Evolutionary conservation across 257 asterid genomes (phyloP), one percentile per base, ranked within the genome.

Genomic region (Solanum rostratum): DNA sequence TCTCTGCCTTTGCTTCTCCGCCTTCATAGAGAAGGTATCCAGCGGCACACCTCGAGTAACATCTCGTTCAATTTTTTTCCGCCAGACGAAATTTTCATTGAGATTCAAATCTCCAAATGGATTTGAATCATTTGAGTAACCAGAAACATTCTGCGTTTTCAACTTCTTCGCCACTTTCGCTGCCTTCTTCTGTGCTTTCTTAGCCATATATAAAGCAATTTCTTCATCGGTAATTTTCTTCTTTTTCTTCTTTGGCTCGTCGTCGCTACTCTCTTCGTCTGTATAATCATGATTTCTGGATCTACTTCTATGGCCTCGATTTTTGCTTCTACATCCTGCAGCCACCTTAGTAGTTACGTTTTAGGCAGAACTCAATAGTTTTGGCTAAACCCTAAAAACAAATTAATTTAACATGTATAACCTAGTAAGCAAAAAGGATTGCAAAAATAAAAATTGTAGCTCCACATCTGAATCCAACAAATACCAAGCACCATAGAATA

Each of bases 41-140:
- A 94, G 91, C 18, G 99, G 89, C 65, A 91, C 92, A 1, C 99
- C 98, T 87, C 92, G 95, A 16, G 93, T 7, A 33, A 95, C 85
- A 68, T 95, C 98, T 3, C 91, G 92, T 82, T 95, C 97, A 59
- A 95, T 95, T 88, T 95, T 93, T 92, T 95, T 95, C 49, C 97
- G 88, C 99, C 99, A 95, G 53, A 96, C 97, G 81, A 96, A 96
- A 92, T 86, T 92, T 79, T 94, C 98, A 57, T 93, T 94, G 29
- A 95, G 93, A 87, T 94, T 95, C 24, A 98, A 89, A 91, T 96
- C 99, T 10, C 98, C 97, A 86, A 96, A 95, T n/a, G 98, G 99
- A 85, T 95, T 96, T 7, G 99, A 95, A 81, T 96, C 99, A 62
- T 96, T 96, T 9, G 95, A 93, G 83, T 96, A 96, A 49, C 98